These are phyloP conservation scores for Knufia petricola DNA, from an alignment of 2,329 filamentous ascomycete genomes.

Conservation along the genomic window DNA sequence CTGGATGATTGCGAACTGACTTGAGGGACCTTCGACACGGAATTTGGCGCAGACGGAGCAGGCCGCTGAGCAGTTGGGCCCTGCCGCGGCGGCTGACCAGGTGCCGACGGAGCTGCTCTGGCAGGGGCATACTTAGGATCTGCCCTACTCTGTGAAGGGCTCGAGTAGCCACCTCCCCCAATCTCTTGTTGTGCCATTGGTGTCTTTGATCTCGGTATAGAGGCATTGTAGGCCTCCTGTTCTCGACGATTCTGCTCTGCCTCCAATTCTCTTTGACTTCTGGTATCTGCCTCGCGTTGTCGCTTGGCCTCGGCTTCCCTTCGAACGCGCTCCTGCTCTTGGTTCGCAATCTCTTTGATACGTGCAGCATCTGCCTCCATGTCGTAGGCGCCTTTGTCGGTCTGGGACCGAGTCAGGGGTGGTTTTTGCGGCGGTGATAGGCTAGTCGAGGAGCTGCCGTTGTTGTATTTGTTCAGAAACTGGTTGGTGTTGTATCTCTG, in stretches of 20 bases:
- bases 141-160: slow-evolving; percentile 29
- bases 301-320: slow-evolving; percentile 35
- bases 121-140: slow-evolving; percentile 71
- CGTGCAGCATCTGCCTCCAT: slow-evolving; percentile 35
- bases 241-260: slow-evolving; percentile 62
- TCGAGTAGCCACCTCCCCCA: slow-evolving; percentile 50
- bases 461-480: slow-evolving; percentile 25
- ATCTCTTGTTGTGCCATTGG: slow-evolving; percentile 85
- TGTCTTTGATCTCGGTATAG: slow-evolving; percentile 68
- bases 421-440: slow-evolving; percentile 35
- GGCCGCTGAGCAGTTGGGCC: slow-evolving; percentile 57
- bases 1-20: slow-evolving; percentile 23
- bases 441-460: slow-evolving; percentile 10
- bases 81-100: slow-evolving; percentile 36
- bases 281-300: slow-evolving; percentile 31
- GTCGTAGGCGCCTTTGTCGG: slow-evolving; percentile 30
- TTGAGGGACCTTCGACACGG: slow-evolving; percentile 24
- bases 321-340: slow-evolving; percentile 38
- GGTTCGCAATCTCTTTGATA: slow-evolving; percentile 50
- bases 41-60: slow-evolving; percentile 58
- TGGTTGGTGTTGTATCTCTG: slow-evolving; percentile 38
- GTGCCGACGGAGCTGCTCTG: slow-evolving; percentile 72
- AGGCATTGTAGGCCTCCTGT: slow-evolving; percentile 80
- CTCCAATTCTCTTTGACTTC: slow-evolving; percentile 32
- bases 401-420: slow-evolving; percentile 48